Base-by-base conservation (phyloP, 441 rosid species). In the Euphorbia celastroides region DNA sequence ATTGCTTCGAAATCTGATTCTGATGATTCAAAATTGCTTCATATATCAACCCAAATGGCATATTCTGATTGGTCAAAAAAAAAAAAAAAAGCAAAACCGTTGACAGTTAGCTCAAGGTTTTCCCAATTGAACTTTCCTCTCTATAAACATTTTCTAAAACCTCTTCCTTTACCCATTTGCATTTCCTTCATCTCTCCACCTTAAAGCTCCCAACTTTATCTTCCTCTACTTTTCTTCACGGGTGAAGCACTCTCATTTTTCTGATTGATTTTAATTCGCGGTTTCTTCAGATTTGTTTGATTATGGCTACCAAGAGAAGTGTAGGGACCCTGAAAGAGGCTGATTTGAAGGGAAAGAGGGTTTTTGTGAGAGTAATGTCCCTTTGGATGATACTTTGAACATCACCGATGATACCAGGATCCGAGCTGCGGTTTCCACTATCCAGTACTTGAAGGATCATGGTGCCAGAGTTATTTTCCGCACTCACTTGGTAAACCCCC, bases 331-430 rank as follows among this genome's bases (percentile, higher is more conserved):
- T 94, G 65, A 81, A 81, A 72, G 94, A 80, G 75, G 87, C 91
- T 0, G 97, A 92, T 78, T 79, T 94, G 84, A 88, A 91, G 63
- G 99, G 99, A 48, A 91, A 94, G 86, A 82, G 83, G 59, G 99
- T 92, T 72, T 89, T 94, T 54, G 96, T 89, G 46, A 83, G 99
- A 62, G 98, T 87, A 92, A 92, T 70, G 98, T 91, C 57, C 99
- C 99, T 65, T 75, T 94, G 77, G 97, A 89, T 14, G 98, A 94
- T 62, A 82, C 69, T 91, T 78, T 72, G 52, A 86, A 82, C 44
- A 92, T 94, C 82, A 92, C 98, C 22, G 97, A 91, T 77, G 99
- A 91, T 61, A 92, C 90, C 48, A 83, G 97, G 83, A 70, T 94
- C 71, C 90, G 97, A 1, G 98, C 96, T 19, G 96, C 96, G 50